Percentiles rank a stretch among this genome's conserved stretches.
phyloP scores from a whole-genome alignment of 2,329 filamentous ascomycete genomes.

The Aotearoamyces nothofagi region DNA sequence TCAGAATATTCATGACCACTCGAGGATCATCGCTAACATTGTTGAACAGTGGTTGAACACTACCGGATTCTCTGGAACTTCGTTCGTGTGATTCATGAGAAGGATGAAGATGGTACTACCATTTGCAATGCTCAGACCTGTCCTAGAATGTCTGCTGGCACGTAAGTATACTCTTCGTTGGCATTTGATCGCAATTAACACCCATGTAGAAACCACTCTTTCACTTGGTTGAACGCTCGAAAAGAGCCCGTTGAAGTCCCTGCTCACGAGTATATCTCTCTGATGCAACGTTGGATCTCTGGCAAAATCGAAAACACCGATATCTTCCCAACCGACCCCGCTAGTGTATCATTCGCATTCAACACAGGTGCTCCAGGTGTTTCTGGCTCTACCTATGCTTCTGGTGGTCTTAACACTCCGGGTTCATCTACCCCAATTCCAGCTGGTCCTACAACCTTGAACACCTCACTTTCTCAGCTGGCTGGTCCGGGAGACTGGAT shows the following conservation, averaged over 20 bases:
- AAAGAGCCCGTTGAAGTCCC: constrained; percentile 83
- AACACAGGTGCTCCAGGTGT: constrained; percentile 45
- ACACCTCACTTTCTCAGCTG: constrained; percentile 43
- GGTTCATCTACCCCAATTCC: constrained; percentile 21
- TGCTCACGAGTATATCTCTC: constrained; percentile 82
- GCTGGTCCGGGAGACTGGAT: constrained; percentile 58
- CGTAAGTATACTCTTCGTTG: constrained; percentile 40
- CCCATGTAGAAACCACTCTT: constrained; percentile 63
- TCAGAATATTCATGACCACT: constrained; percentile 23
- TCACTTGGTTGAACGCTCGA: constrained; percentile 87
- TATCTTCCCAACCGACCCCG: constrained; percentile 80
- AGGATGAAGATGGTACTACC: constrained; percentile 59
- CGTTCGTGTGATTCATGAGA: constrained; percentile 75
- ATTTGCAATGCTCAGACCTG: constrained; percentile 78
- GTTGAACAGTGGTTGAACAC: constrained; percentile 66
- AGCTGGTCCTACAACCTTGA: constrained; percentile 25
- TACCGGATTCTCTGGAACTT: constrained; percentile 82
- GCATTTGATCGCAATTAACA: constrained; percentile 4
- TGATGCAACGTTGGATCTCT: constrained; percentile 94
- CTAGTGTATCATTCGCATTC: constrained; percentile 49
- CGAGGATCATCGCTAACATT: constrained; percentile 9
- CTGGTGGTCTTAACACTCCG: constrained; percentile 32
- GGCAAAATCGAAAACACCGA: constrained; percentile 83
- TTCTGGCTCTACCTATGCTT: constrained; percentile 36
- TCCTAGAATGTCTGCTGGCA: constrained; percentile 85